A percentile compares a stretch with the other conserved stretches of the same genome.
phyloP scores from a whole-genome alignment of 495 filamentous ascomycete species.

The Penicillium cinerascens region DNA sequence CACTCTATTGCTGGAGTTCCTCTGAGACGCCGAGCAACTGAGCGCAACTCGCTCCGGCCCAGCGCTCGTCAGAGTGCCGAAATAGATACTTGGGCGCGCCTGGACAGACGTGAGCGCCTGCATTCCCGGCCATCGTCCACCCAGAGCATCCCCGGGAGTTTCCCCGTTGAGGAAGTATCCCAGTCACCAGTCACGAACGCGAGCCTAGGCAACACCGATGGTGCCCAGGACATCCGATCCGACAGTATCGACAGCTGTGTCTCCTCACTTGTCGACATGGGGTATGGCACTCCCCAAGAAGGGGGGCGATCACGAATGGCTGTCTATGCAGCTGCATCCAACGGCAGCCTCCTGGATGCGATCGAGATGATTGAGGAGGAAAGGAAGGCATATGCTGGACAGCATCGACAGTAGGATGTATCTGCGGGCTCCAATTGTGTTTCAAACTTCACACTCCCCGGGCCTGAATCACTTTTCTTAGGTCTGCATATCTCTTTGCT shows the following conservation, averaged over 20 bases:
- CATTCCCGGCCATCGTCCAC: constrained; percentile 9
- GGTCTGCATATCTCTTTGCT: not conserved
- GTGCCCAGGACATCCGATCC: constrained; percentile 5
- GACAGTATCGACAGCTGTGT: constrained; percentile 43
- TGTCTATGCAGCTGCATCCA: constrained; percentile 50
- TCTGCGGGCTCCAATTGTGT: constrained; percentile 4
- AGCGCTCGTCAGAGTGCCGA: constrained; percentile 7
- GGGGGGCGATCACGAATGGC: constrained; percentile 44
- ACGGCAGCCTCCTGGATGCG: constrained; percentile 45
- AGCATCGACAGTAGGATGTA: constrained; percentile 10
- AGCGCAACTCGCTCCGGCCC: constrained; percentile 21
- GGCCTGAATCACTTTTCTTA: constrained; percentile 8
- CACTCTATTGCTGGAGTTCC: not conserved
- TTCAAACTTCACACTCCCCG: not conserved
- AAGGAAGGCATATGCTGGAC: constrained; percentile 43
- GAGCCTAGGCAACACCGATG: not conserved
- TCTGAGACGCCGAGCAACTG: constrained; percentile 15
- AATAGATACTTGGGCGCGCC: constrained; percentile 17
- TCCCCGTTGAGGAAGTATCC: constrained; percentile 26
- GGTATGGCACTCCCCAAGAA: constrained; percentile 44
- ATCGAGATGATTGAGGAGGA: constrained; percentile 60
- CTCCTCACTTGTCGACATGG: constrained; percentile 42
- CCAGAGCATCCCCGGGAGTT: constrained; percentile 27
- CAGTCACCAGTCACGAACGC: not conserved
- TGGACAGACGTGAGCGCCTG: constrained; percentile 20